Conservation (phyloP, 305 asterid species). For the Rubia balearica region DNA sequence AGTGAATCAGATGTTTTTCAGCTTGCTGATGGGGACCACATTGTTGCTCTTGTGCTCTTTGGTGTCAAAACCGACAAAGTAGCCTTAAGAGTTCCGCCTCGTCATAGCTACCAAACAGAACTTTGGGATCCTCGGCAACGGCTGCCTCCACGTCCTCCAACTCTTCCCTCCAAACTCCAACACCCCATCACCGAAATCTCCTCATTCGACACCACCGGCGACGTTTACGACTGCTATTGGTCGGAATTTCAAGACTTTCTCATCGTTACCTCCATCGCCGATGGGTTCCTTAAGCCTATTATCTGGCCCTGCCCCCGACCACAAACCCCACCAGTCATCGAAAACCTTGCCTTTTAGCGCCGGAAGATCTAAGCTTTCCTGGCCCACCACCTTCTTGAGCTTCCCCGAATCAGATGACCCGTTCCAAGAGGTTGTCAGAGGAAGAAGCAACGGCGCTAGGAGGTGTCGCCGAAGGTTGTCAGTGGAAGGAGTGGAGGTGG, state of each 20-base stretch:
- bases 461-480: too few relatives aligned
- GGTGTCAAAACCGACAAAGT: too few relatives aligned
- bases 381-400: too few relatives aligned
- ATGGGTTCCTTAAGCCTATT: conserved; percentile 86
- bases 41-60: too few relatives aligned
- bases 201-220: conserved; percentile 90
- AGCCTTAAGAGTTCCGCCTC: conserved; percentile 41
- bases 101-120: conserved; percentile 96
- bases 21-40: too few relatives aligned
- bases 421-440: too few relatives aligned
- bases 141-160: conserved; percentile 86
- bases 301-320: conserved; percentile 64
- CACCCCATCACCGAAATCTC: conserved; percentile 48
- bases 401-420: too few relatives aligned
- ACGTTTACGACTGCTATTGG: conserved; percentile 92
- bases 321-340: conserved; percentile 60
- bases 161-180: conserved; percentile 43
- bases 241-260: conserved; percentile 93
- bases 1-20: too few relatives aligned
- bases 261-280: conserved; percentile 74
- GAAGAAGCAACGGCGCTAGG: too few relatives aligned
- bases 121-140: conserved; percentile 95
- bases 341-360: too few relatives aligned
- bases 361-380: too few relatives aligned
- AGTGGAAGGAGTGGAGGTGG: too few relatives aligned